These are phyloP conservation scores for Penicillium sp. DNA, from an alignment of 2,329 filamentous ascomycete genomes.

Conservation along the genomic window DNA sequence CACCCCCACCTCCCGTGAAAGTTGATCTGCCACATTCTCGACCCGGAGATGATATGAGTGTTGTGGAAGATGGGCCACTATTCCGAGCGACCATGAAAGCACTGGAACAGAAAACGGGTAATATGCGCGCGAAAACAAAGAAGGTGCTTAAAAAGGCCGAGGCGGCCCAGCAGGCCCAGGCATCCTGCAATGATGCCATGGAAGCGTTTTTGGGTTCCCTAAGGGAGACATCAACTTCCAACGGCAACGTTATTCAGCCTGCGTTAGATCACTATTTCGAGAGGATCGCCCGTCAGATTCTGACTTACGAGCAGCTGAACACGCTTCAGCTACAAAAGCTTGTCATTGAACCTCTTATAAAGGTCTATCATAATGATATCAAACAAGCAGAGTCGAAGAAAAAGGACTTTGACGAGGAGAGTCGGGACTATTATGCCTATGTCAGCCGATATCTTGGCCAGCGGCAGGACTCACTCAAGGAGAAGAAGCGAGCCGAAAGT, in stretches of 20 bases:
- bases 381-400: constrained; percentile 97
- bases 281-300: constrained; percentile 88
- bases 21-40: constrained; percentile 86
- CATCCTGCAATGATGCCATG: constrained; percentile 82
- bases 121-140: constrained; percentile 92
- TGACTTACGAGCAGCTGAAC: constrained; percentile 83
- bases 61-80: constrained; percentile 87
- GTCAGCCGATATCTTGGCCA: constrained; percentile 95
- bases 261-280: constrained; percentile 98
- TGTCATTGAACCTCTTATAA: constrained; percentile 90
- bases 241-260: constrained; percentile 94
- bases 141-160: constrained; percentile 95
- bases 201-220: constrained; percentile 80
- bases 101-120: constrained; percentile 92
- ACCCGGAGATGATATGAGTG: constrained; percentile 79
- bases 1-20: constrained; percentile 57
- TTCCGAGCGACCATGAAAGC: constrained; percentile 97
- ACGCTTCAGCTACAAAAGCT: constrained; percentile 81
- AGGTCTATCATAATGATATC: constrained; percentile 92
- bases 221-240: constrained; percentile 83
- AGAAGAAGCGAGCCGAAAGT: constrained; percentile 93
- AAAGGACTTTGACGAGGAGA: constrained; percentile 97
- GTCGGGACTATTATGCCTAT: constrained; percentile 96
- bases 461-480: constrained; percentile 90
- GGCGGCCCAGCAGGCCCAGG: constrained; percentile 76